Evolutionary conservation across 2,329 filamentous ascomycete species (phyloP).

Genomic region (Lachnellula willkommii): DNA sequence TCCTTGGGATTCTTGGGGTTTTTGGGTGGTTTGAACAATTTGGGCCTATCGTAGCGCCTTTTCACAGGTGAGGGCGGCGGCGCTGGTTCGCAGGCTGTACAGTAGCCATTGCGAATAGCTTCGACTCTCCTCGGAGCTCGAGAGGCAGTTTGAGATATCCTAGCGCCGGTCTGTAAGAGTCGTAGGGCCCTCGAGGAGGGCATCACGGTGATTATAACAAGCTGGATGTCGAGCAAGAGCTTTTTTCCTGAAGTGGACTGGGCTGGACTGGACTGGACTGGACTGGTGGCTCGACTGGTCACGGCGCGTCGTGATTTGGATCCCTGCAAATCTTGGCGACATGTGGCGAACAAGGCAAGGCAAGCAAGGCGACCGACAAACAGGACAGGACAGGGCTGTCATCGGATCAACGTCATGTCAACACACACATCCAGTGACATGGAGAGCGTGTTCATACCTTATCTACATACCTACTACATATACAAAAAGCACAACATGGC

Average conservation of each 20-base stretch:
- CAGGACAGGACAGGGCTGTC: background rate
- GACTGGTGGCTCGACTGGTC: no score
- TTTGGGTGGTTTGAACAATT: slow-evolving; percentile 14
- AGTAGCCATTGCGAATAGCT: slow-evolving; percentile 25
- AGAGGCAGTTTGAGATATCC: slow-evolving; percentile 5
- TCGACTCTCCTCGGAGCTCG: slow-evolving; percentile 6
- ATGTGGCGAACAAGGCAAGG: slow-evolving; percentile 4
- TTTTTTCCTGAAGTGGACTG: slow-evolving; percentile 8
- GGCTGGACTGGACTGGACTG: background rate
- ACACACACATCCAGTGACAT: slow-evolving; percentile 1
- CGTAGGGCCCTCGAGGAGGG: slow-evolving; percentile 28
- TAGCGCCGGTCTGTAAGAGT: slow-evolving; percentile 15
- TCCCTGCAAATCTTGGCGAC: slow-evolving; percentile 10
- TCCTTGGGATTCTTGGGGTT: slow-evolving; percentile 4
- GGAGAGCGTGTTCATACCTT: background rate
- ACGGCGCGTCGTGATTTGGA: slow-evolving; percentile 5
- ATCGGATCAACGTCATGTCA: slow-evolving; percentile 22
- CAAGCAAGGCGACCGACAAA: slow-evolving; percentile 11
- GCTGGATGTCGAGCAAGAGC: background rate
- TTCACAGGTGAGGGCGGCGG: slow-evolving; percentile 2
- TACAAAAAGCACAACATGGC: background rate
- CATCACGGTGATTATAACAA: slow-evolving; percentile 21
- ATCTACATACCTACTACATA: no score
- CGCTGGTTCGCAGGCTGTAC: slow-evolving; percentile 26
- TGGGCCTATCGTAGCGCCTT: slow-evolving; percentile 1